These are phyloP conservation scores for Paecilomyces sp. DNA, from an alignment of 2,329 filamentous ascomycete species.

Conservation along the genomic window DNA sequence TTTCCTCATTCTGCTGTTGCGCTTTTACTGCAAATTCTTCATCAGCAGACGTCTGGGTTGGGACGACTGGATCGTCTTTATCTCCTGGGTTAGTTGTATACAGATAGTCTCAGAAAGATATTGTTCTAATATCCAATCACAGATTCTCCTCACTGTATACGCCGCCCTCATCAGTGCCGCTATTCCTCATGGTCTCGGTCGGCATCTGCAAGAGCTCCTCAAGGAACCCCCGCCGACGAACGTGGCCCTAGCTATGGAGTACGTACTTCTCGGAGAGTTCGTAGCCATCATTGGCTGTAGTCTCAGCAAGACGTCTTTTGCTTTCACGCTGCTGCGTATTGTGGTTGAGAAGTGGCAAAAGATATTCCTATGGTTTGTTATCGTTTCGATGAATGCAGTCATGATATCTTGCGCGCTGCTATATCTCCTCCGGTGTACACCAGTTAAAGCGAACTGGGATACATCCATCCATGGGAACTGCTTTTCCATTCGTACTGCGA, in stretches of 20 bases:
- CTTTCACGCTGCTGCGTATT: conserved; percentile 17
- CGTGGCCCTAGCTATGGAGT: neutral
- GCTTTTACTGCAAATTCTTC: neutral
- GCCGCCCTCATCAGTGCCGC: neutral
- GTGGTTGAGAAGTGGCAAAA: conserved; percentile 14
- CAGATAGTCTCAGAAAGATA: neutral
- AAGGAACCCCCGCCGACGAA: neutral
- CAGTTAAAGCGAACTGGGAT: conserved; percentile 12
- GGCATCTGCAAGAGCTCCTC: neutral
- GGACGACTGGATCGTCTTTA: neutral
- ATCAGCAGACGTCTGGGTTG: neutral
- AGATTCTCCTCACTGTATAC: neutral
- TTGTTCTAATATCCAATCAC: neutral
- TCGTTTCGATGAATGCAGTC: conserved; percentile 16
- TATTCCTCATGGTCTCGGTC: neutral
- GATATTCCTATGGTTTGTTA: conserved; percentile 15
- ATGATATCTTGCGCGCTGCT: conserved; percentile 15
- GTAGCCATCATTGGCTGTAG: conserved; percentile 12
- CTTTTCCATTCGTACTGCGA: conserved; percentile 12
- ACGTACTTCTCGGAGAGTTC: neutral
- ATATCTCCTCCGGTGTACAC: conserved; percentile 14
- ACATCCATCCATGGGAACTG: conserved; percentile 11
- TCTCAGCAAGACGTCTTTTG: conserved; percentile 18
- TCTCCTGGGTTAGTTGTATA: neutral
- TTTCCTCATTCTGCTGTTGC: neutral